Evolutionary conservation across 2,329 filamentous ascomycete genomes (phyloP), one percentile per base, ranked within the genome.

Genomic region (Leptographium wingfieldii): DNA sequence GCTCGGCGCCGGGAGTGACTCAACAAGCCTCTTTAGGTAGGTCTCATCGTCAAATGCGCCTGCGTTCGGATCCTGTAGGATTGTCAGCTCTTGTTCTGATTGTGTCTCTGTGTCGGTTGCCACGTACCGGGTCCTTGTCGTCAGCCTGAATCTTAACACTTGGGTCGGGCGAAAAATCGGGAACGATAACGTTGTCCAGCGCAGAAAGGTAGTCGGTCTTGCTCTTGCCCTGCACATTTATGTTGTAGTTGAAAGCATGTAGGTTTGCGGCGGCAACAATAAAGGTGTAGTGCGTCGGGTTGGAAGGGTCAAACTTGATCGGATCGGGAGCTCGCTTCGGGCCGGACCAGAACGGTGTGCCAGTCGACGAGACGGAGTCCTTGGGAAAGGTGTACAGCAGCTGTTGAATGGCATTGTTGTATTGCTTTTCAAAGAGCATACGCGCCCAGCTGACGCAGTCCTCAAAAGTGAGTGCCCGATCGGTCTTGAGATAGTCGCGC

Each of bases 371-470:
- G 59, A 81, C 84, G 0, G 91, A 88, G 70, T 97, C 92, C 74
- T 95, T 95, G 63, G 94, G 94, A 77, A 99, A 99, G 76, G 96
- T 97, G 79, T 88, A 95, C 40, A 99, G 78, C 58, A 99, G 79
- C 73, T 99, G 94, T 70, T 94, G 89, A 63, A 99, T 96, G 57
- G 90, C 89, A 71, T 99, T 96, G 76, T 95, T 91, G 75, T 94
- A 99, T 73, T 96, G 90, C 72, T 89, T 90, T 78, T 99, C 94
- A 65, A 99, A 99, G 67, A 96, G 82, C 69, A 88, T 82, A 55
- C 94, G 88, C 29, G 90, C 94, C 94, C 94, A 99, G 66, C 90
- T 85, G 68, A 99, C 91, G 70, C 94, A 99, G 73, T 99, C 92
- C 69, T 97, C 92, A 68, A 96, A 96, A 31, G 84, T 92, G 61